A percentile compares a stretch with the other conserved stretches of the same genome.
These are phyloP conservation scores for Neopestalotiopsis sp. DNA, from an alignment of 2,329 filamentous ascomycete species.

Conservation along the genomic window DNA sequence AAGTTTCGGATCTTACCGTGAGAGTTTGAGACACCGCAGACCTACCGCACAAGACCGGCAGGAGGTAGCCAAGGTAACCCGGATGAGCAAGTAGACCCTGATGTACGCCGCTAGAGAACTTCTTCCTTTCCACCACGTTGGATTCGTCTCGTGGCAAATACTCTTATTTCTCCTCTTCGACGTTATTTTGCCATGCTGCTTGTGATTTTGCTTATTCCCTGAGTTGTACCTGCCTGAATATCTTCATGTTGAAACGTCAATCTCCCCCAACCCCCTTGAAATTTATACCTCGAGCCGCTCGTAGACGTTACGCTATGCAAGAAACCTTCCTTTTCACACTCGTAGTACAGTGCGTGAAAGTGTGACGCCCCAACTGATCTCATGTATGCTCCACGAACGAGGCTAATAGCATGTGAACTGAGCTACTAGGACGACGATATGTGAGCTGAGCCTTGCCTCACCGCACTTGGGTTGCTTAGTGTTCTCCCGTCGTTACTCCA, in stretches of 20 bases:
- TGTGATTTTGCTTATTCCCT: too few species aligned
- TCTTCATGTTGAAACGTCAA: neutral
- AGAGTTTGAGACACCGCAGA: neutral
- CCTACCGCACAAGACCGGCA: neutral
- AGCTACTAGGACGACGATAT: neutral
- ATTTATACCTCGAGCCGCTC: neutral
- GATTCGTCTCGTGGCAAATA: neutral
- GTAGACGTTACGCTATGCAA: too few species aligned
- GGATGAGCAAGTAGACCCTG: neutral
- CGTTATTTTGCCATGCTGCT: neutral
- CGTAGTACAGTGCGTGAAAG: too few species aligned
- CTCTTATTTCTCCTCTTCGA: neutral
- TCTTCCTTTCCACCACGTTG: neutral
- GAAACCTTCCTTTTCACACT: too few species aligned
- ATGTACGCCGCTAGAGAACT: neutral
- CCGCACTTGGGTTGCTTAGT: neutral
- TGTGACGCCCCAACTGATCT: too few species aligned
- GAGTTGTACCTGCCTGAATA: neutral
- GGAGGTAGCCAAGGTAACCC: neutral
- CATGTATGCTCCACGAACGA: neutral
- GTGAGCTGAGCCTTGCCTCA: neutral
- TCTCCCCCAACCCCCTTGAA: neutral
- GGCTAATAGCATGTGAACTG: neutral
- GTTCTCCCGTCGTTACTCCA: neutral
- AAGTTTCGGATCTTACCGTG: neutral